Evolutionary conservation across 441 rosid species (phyloP), one percentile per base, ranked within the genome.

Genomic region (Viola pubescens): DNA sequence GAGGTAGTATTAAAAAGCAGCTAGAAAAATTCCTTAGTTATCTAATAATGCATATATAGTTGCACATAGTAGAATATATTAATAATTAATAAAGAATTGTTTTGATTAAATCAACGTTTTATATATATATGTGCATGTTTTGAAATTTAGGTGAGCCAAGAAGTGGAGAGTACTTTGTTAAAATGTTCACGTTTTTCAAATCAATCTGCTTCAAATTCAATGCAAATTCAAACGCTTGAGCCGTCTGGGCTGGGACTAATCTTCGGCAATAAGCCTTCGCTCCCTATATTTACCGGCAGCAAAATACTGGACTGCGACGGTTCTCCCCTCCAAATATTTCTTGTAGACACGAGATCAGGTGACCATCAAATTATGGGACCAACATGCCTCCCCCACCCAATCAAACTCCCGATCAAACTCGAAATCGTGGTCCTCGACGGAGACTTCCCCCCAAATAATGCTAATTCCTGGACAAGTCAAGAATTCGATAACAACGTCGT

Each of bases 351-450:
- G 10, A 68, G 61, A 12, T 74, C 63, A 0, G 65, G 58, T 16
- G 49, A 9, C 4, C n/a, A 46, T 46, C 49, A 46, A 12, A 64
- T 43, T 8, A 67, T 26, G 43, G 50, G 11, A 37, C 77, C 55
- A 37, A 61, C 71, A 16, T 44, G 48, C 54, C 74, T 74, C 39
- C 77, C 82, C 58, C 69, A 66, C 46, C 71, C 85, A 4, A 61
- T 91, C 56, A 89, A 82, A 70, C 63, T 89, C 46, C 71, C 85
- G 4, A 61, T 91, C 56, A 89, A 82, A 70, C 63, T 89, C 5
- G 95, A 87, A 26, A 59, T 91, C 3, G 84, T 91, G 4, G 94
- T 84, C 60, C 82, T 87, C 0, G 86, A 89, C 37, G 95, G 97
- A 5, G 94, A 91, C 61, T 91, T 91, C 60, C 82, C 87, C 13